phyloP scores from a whole-genome alignment of 83 land plant genomes.

The Diphasiastrum complanatum region DNA sequence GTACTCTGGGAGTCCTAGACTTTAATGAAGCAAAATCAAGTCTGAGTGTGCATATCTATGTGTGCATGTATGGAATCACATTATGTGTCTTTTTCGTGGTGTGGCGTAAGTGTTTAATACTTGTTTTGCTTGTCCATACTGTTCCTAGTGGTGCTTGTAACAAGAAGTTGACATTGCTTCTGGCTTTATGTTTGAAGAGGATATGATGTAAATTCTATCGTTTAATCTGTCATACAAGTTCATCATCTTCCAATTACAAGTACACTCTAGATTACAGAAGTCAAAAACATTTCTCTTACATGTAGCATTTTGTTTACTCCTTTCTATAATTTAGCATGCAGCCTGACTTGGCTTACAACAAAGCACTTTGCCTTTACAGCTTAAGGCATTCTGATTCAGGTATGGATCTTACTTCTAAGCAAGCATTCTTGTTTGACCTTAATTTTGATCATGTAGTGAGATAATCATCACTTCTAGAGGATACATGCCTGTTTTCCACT shows the following conservation, averaged over 20 bases:
- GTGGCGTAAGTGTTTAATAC: no score
- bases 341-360: constrained; percentile 38
- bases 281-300: no score
- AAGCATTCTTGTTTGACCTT: neutral
- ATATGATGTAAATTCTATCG: neutral
- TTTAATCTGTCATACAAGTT: neutral
- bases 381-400: constrained; percentile 32
- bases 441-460: neutral
- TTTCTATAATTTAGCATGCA: constrained; percentile 7
- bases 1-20: no score
- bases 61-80: no score
- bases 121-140: neutral
- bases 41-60: no score
- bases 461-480: no score
- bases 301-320: neutral
- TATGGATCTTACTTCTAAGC: neutral
- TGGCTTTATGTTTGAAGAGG: neutral
- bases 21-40: no score
- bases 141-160: neutral
- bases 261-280: no score
- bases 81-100: no score
- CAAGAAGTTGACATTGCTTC: neutral
- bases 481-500: no score
- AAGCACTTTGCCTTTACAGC: constrained; percentile 31
- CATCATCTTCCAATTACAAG: neutral